A percentile compares a stretch with the other conserved stretches of the same genome.
Conservation (phyloP, 768 basidiomycete species). For the Suillus placidus region DNA sequence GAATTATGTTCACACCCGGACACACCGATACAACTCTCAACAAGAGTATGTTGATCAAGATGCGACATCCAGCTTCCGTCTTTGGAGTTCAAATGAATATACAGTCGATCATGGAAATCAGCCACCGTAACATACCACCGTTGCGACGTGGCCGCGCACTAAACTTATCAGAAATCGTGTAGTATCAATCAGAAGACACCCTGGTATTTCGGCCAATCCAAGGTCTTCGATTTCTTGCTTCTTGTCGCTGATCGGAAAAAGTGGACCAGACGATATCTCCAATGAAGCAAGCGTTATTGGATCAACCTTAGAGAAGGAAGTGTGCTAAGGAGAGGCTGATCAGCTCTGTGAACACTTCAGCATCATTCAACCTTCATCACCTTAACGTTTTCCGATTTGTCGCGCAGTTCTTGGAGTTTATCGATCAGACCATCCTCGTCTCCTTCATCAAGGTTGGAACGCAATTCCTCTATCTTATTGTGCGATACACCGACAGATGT, state of each 20-base stretch:
- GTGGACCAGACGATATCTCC: slow-evolving; percentile 6
- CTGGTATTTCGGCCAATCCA: slow-evolving; percentile 9
- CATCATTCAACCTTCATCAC: not conserved
- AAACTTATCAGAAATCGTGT: not conserved
- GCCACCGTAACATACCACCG: not conserved
- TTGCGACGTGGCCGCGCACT: not conserved
- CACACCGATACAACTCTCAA: slow-evolving; percentile 14
- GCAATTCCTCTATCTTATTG: slow-evolving; percentile 12
- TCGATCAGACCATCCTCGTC: slow-evolving; percentile 21
- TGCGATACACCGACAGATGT: not conserved
- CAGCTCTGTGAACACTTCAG: not conserved
- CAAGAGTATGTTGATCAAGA: not conserved
- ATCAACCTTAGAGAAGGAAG: not conserved
- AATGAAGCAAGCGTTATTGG: not conserved
- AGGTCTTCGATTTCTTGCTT: slow-evolving; percentile 1
- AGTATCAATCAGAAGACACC: slow-evolving; percentile 3
- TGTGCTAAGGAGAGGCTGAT: not conserved
- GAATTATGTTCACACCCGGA: slow-evolving; percentile 23
- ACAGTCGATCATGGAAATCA: not conserved
- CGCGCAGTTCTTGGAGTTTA: slow-evolving; percentile 15
- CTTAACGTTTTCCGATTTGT: slow-evolving; percentile 6
- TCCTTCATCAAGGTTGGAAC: slow-evolving; percentile 21
- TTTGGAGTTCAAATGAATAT: not conserved
- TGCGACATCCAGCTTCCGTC: not conserved
- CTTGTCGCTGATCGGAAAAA: slow-evolving; percentile 12